Evolutionary conservation across 495 filamentous ascomycete genomes (phyloP).

Genomic region (Penicillium herquei): DNA sequence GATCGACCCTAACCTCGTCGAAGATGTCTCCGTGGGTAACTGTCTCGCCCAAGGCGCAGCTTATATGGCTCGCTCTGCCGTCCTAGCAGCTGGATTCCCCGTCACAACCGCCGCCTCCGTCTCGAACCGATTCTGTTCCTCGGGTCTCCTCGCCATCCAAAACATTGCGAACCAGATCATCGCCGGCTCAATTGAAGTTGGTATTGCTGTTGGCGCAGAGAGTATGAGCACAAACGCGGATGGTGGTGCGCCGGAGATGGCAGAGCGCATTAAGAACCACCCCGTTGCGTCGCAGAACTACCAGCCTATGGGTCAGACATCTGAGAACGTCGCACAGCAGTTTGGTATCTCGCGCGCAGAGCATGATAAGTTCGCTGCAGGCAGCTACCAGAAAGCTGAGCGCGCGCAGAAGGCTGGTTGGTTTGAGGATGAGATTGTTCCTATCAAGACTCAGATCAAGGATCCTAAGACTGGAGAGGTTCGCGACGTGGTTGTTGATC

Average conservation of each 20-base stretch:
- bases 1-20: slow-evolving; percentile 78
- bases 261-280: slow-evolving; percentile 63
- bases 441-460: slow-evolving; percentile 77
- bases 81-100: slow-evolving; percentile 88
- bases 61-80: slow-evolving; percentile 83
- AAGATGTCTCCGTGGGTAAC: slow-evolving; percentile 92
- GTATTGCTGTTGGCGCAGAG: slow-evolving; percentile 85
- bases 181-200: slow-evolving; percentile 77
- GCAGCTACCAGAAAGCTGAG: slow-evolving; percentile 84
- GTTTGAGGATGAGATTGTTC: slow-evolving; percentile 89
- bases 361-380: slow-evolving; percentile 80
- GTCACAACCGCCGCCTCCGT: slow-evolving; percentile 75
- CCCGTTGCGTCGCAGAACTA: slow-evolving; percentile 79
- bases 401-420: slow-evolving; percentile 86
- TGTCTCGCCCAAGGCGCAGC: slow-evolving; percentile 58
- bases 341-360: slow-evolving; percentile 75
- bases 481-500: slow-evolving; percentile 72
- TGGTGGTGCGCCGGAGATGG: slow-evolving; percentile 68
- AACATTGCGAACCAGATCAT: slow-evolving; percentile 88
- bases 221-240: slow-evolving; percentile 78
- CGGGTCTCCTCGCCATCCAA: slow-evolving; percentile 87
- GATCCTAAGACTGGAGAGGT: slow-evolving; percentile 76
- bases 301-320: slow-evolving; percentile 95
- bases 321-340: slow-evolving; percentile 86
- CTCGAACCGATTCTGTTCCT: slow-evolving; percentile 94